Conservation (phyloP, 345 rosid species). For the Citrus glauca region DNA sequence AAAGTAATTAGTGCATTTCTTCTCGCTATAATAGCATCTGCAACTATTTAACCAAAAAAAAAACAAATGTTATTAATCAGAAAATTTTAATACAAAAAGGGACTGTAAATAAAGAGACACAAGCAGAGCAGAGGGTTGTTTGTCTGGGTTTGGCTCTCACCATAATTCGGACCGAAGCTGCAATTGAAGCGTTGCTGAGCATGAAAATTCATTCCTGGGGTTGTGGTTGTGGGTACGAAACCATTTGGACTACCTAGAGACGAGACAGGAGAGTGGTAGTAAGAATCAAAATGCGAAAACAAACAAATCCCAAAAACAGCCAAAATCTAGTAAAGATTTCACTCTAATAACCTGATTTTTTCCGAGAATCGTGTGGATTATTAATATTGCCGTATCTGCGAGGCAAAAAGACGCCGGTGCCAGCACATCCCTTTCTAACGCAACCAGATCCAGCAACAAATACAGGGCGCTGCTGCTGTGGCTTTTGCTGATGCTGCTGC, state of each 20-base stretch:
- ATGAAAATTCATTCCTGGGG: not conserved
- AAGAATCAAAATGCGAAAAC: not conserved
- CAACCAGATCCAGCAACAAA: slow-evolving; percentile 30
- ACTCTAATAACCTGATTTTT: slow-evolving; percentile 49
- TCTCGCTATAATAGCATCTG: slow-evolving; percentile 45
- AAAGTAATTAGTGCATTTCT: slow-evolving; percentile 22
- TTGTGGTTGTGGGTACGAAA: slow-evolving; percentile 20
- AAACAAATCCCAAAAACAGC: not conserved
- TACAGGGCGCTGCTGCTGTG: slow-evolving; percentile 16
- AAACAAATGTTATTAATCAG: not conserved
- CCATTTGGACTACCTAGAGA: slow-evolving; percentile 37
- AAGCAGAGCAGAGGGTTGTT: not conserved
- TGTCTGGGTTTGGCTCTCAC: slow-evolving; percentile 13
- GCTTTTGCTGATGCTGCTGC: slow-evolving; percentile 6
- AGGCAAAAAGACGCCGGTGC: slow-evolving; percentile 94
- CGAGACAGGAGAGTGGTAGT: not conserved
- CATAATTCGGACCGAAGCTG: slow-evolving; percentile 26
- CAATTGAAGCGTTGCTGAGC: slow-evolving; percentile 24
- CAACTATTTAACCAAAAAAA: not conserved
- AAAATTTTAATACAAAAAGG: too few relatives aligned
- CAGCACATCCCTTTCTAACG: slow-evolving; percentile 40
- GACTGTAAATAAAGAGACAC: too few relatives aligned
- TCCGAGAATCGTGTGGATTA: slow-evolving; percentile 38
- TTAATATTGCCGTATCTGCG: slow-evolving; percentile 28
- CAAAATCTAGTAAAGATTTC: too few relatives aligned